Evolutionary conservation across 1,284 basidiomycete species (phyloP), one percentile per base, ranked within the genome.

Genomic region (Cryptococcus sp.): DNA sequence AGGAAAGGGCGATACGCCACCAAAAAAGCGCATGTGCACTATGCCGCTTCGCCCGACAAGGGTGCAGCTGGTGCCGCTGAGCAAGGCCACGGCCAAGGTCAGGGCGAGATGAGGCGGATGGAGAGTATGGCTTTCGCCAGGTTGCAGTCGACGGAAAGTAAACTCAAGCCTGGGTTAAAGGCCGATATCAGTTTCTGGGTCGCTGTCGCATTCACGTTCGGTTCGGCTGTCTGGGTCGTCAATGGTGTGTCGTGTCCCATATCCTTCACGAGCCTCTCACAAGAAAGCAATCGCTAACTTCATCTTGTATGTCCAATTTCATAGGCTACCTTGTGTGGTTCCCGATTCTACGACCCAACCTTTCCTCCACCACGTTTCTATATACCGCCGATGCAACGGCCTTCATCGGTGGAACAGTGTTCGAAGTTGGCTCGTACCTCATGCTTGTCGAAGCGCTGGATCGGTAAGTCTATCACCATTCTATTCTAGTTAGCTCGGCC

Each of bases 321-420:
- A 20, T 42, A 74, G 71, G 84, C 15, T 85, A 85, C 64, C 70
- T 82, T 41, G 80, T 81, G 5, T 84, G 83, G 66, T 79, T 85
- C 1, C 85, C 85, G 0, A 74, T 82, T 50, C 66, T 81, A 8
- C 68, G 78, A 54, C 68, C 80, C n/a, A 39, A 56, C 8, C 59
- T 75, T 23, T 69, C 73, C 51, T 53, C 52, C 7, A 31, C 48
- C 17, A 45, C 58, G 3, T 66, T 65, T 55, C 69, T 71, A 4
- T 60, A 66, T 3, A 65, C 73, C 1, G 81, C 80, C 3, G 77
- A 81, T 2, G 83, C 82, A 0, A 82, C 81, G 60, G 78, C 70
- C 0, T 78, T 79, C 50, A 60, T 83, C 1, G 85, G 85, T 5
- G 85, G 84, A 1, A 82, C 84, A 6, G 74, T 85, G 11, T 87